These are phyloP conservation scores for Trametes villosa DNA, from an alignment of 768 basidiomycete species.

Conservation along the genomic window DNA sequence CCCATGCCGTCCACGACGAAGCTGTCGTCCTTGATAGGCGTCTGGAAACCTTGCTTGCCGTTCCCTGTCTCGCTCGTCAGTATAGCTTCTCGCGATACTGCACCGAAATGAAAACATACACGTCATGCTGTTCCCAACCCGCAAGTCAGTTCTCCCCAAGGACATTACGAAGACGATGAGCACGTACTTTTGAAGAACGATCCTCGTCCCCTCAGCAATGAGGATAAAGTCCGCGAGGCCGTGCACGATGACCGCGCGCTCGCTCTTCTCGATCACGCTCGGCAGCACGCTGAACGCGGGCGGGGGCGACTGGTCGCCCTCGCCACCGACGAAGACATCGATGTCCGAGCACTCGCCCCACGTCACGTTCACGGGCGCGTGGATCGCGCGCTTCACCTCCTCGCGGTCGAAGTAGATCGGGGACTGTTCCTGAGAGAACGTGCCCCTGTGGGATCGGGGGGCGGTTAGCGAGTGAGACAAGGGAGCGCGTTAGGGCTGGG, in stretches of 20 bases:
- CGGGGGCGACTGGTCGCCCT: slow-evolving; percentile 58
- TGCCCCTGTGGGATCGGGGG: slow-evolving; percentile 17
- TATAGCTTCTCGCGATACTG: too few species aligned
- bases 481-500: background rate
- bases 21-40: slow-evolving; percentile 63
- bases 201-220: slow-evolving; percentile 64
- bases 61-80: slow-evolving; percentile 51
- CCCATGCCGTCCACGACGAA: slow-evolving; percentile 75
- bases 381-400: slow-evolving; percentile 73
- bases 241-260: slow-evolving; percentile 69
- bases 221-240: slow-evolving; percentile 75
- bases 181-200: slow-evolving; percentile 43
- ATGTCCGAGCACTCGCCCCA: slow-evolving; percentile 71
- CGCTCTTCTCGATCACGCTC: slow-evolving; percentile 75
- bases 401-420: slow-evolving; percentile 72
- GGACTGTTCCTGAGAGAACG: slow-evolving; percentile 49
- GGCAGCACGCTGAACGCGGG: slow-evolving; percentile 69
- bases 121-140: too few species aligned
- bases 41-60: slow-evolving; percentile 74
- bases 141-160: too few species aligned
- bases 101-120: too few species aligned
- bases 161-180: background rate
- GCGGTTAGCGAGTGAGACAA: background rate
- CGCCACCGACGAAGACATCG: slow-evolving; percentile 62
- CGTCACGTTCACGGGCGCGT: slow-evolving; percentile 61